Conservation (phyloP, 179 eudicot species). For the Nepenthes alata region DNA sequence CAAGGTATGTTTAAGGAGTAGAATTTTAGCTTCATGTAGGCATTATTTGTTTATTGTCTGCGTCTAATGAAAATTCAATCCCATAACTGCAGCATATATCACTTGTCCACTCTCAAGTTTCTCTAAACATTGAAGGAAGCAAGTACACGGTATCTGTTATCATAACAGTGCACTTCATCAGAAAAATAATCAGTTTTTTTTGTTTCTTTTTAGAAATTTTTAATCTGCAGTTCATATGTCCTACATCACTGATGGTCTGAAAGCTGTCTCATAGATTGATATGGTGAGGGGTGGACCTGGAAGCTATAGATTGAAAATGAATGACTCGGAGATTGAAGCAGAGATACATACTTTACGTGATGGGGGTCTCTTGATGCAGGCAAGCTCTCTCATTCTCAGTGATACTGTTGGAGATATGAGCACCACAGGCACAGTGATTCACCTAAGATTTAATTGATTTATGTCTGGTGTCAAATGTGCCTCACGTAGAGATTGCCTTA, state of each 20-base stretch:
- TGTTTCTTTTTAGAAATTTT: not conserved
- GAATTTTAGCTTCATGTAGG: not conserved
- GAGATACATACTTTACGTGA: conserved; percentile 97
- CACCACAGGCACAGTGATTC: too few relatives aligned
- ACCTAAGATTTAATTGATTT: too few relatives aligned
- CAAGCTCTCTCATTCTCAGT: conserved; percentile 14
- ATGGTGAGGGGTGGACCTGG: conserved; percentile 97
- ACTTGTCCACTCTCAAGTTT: conserved; percentile 81
- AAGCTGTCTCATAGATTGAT: conserved; percentile 43
- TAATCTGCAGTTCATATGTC: not conserved
- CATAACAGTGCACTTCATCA: conserved; percentile 1
- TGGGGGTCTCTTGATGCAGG: conserved; percentile 99
- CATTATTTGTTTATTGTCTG: conserved; percentile 1
- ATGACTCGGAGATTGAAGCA: conserved; percentile 84
- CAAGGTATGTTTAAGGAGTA: conserved; percentile 39
- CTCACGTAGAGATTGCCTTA: too few relatives aligned
- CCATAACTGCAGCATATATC: conserved; percentile 86
- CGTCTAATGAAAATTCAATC: not conserved
- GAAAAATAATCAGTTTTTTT: not conserved
- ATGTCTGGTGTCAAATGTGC: too few relatives aligned
- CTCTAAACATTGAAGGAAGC: conserved; percentile 97
- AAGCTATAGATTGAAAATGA: conserved; percentile 84
- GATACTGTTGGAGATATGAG: not conserved
- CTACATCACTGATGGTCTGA: not conserved
- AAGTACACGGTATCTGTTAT: conserved; percentile 72